Evolutionary conservation across 345 rosid species (phyloP).

Genomic region (Cochlearia excelsa): DNA sequence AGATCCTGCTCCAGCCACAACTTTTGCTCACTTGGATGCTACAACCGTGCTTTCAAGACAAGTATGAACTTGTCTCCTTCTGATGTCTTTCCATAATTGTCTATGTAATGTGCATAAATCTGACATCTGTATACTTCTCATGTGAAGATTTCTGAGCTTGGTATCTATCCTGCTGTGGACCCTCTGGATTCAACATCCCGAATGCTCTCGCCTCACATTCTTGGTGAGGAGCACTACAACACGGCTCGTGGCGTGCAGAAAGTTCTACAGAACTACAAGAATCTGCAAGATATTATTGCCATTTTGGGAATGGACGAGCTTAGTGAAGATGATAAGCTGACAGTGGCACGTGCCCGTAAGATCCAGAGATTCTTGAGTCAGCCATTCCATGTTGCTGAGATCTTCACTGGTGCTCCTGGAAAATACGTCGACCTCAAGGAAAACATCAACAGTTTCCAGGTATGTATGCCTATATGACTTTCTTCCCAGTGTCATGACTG

Average conservation of each 20-base stretch:
- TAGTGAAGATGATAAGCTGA: slow-evolving; percentile 95
- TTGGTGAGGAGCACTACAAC: slow-evolving; percentile 92
- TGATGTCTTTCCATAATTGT: not conserved
- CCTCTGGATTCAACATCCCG: slow-evolving; percentile 98
- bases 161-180: slow-evolving; percentile 98
- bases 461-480: not conserved
- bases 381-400: slow-evolving; percentile 99
- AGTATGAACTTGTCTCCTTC: slow-evolving; percentile 38
- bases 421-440: slow-evolving; percentile 95
- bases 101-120: not conserved
- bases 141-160: slow-evolving; percentile 83
- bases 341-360: slow-evolving; percentile 97
- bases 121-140: not conserved
- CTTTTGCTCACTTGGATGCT: slow-evolving; percentile 99
- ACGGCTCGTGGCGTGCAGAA: slow-evolving; percentile 98
- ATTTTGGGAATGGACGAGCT: slow-evolving; percentile 99
- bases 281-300: slow-evolving; percentile 96
- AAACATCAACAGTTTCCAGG: slow-evolving; percentile 94
- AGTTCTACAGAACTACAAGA: slow-evolving; percentile 96
- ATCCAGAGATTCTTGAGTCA: slow-evolving; percentile 96
- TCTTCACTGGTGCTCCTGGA: slow-evolving; percentile 98
- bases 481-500: not conserved
- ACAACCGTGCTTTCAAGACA: slow-evolving; percentile 98
- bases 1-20: slow-evolving; percentile 99
- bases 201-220: slow-evolving; percentile 88